Evolutionary conservation across 73 alveolate species (phyloP).

Genomic region (Paramecium bursaria): DNA sequence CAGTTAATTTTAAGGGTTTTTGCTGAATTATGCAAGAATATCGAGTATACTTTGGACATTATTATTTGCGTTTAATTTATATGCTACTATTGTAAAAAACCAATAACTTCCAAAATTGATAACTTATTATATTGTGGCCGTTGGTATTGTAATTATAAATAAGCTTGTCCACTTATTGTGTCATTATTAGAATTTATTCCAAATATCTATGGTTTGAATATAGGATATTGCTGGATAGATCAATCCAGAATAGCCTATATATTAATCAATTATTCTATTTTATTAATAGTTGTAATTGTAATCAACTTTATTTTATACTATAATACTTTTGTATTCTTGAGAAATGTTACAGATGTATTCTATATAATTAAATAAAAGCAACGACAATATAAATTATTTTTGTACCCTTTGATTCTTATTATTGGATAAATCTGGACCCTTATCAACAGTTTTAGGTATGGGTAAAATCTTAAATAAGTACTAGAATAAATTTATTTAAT

Average conservation of each 20-base stretch:
- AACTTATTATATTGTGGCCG: conserved; percentile 20
- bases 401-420: conserved; percentile 12
- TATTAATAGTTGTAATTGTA: conserved; percentile 14
- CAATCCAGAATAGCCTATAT: not conserved
- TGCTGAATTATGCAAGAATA: conserved; percentile 42
- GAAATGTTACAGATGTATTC: conserved; percentile 22
- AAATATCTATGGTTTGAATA: conserved; percentile 33
- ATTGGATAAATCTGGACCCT: conserved; percentile 36
- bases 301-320: not conserved
- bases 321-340: conserved; percentile 22
- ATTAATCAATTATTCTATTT: not conserved
- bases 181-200: too few relatives aligned
- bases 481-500: too few relatives aligned
- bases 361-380: not conserved
- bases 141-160: not conserved
- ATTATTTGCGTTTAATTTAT: conserved; percentile 42
- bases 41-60: conserved; percentile 46
- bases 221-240: conserved; percentile 19
- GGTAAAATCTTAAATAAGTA: not conserved
- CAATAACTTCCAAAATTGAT: conserved; percentile 11
- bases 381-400: conserved; percentile 12
- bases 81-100: conserved; percentile 42
- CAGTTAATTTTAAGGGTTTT: conserved; percentile 37
- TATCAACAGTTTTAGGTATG: conserved; percentile 10
- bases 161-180: conserved; percentile 38